Conservation (phyloP, 371 early-diverging fungal species). For the Circinella minor region DNA sequence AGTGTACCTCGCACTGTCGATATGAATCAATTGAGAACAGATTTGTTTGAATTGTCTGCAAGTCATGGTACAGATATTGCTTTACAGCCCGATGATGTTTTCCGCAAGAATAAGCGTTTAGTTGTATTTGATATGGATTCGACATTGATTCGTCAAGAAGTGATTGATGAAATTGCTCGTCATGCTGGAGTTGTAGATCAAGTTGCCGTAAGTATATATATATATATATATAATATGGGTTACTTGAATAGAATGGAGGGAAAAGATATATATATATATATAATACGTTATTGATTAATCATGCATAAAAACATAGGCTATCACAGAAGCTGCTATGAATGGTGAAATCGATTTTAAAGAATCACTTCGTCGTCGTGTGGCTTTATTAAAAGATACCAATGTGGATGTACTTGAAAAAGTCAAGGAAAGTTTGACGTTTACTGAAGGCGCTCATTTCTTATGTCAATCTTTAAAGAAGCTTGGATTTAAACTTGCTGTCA, state of each 20-base stretch:
- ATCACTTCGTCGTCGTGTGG: slow-evolving; percentile 87
- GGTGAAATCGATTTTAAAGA: slow-evolving; percentile 97
- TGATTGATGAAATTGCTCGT: slow-evolving; percentile 97
- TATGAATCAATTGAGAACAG: slow-evolving; percentile 65
- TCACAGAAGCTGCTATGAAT: slow-evolving; percentile 96
- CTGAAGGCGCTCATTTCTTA: slow-evolving; percentile 89
- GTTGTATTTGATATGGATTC: slow-evolving; percentile 99
- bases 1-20: slow-evolving; percentile 73
- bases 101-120: slow-evolving; percentile 87
- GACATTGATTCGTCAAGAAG: slow-evolving; percentile 96
- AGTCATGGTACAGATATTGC: slow-evolving; percentile 83
- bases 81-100: slow-evolving; percentile 86
- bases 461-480: slow-evolving; percentile 88
- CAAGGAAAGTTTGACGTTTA: slow-evolving; percentile 77
- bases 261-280: not conserved
- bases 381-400: slow-evolving; percentile 88
- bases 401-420: slow-evolving; percentile 80
- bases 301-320: slow-evolving; percentile 52
- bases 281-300: too few relatives aligned
- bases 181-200: slow-evolving; percentile 89
- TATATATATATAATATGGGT: not conserved
- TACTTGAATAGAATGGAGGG: not conserved
- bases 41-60: slow-evolving; percentile 72
- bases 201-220: slow-evolving; percentile 75
- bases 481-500: slow-evolving; percentile 94